phyloP scores from a whole-genome alignment of 345 rosid genomes.

The Kandelia obovata region DNA sequence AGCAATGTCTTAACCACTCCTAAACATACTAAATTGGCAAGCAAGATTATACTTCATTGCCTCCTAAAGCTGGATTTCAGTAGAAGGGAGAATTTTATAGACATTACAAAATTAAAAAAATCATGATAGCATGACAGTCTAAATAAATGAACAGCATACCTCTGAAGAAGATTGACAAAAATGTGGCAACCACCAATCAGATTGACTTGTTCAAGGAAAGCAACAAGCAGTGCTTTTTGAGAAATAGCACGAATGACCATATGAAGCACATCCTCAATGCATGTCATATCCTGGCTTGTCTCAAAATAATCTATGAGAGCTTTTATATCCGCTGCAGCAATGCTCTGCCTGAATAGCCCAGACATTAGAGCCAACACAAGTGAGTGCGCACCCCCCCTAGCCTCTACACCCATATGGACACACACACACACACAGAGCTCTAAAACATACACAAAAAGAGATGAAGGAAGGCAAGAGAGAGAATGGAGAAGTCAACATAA shows the following conservation, averaged over 20 bases:
- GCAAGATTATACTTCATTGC: not conserved
- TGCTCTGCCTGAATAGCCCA: slow-evolving; percentile 59
- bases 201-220: slow-evolving; percentile 88
- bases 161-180: slow-evolving; percentile 85
- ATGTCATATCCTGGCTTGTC: slow-evolving; percentile 82
- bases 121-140: not conserved
- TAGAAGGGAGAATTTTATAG: not conserved
- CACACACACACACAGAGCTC: too few relatives aligned
- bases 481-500: not conserved
- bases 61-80: not conserved
- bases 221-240: slow-evolving; percentile 60
- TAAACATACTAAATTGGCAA: not conserved
- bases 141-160: slow-evolving; percentile 37
- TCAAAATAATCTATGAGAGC: slow-evolving; percentile 78
- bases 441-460: too few relatives aligned
- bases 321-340: slow-evolving; percentile 62
- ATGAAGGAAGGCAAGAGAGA: not conserved
- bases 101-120: not conserved
- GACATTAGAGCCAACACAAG: not conserved
- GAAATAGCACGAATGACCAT: slow-evolving; percentile 89
- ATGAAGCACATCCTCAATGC: slow-evolving; percentile 89
- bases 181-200: slow-evolving; percentile 75
- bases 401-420: too few relatives aligned
- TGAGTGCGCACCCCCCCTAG: too few relatives aligned
- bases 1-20: slow-evolving; percentile 1